These are phyloP conservation scores for Casuarina glauca DNA, from an alignment of 306 rosid species.

Conservation along the genomic window DNA sequence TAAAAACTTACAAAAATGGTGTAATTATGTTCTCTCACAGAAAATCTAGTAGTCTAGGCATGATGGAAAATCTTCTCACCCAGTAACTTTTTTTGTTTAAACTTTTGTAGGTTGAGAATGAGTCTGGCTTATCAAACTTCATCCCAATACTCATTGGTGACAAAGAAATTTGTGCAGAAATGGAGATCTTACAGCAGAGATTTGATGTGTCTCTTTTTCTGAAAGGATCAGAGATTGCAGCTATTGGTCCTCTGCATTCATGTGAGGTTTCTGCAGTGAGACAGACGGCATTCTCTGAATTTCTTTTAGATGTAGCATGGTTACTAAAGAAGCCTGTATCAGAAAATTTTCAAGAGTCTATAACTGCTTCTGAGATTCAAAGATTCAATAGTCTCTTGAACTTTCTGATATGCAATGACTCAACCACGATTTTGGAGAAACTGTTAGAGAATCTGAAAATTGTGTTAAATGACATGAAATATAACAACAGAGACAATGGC, in stretches of 20 bases:
- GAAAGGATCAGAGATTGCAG: slow-evolving; percentile 36
- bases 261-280: slow-evolving; percentile 58
- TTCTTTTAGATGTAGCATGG: slow-evolving; percentile 86
- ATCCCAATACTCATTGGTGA: slow-evolving; percentile 81
- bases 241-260: slow-evolving; percentile 43
- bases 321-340: slow-evolving; percentile 72
- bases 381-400: slow-evolving; percentile 67
- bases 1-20: background rate
- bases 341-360: slow-evolving; percentile 50
- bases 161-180: slow-evolving; percentile 76
- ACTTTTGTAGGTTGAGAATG: slow-evolving; percentile 85
- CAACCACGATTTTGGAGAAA: slow-evolving; percentile 68
- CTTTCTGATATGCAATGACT: slow-evolving; percentile 61
- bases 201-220: slow-evolving; percentile 46
- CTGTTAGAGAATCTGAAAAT: slow-evolving; percentile 55
- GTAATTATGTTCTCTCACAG: background rate
- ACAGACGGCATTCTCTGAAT: slow-evolving; percentile 55
- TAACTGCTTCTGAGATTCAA: slow-evolving; percentile 63
- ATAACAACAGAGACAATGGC: slow-evolving; percentile 28
- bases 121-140: slow-evolving; percentile 90
- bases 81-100: background rate
- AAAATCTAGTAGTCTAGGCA: background rate
- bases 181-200: slow-evolving; percentile 60
- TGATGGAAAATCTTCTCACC: background rate
- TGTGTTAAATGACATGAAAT: slow-evolving; percentile 43